Percentiles rank a stretch among this genome's conserved stretches.
These are phyloP conservation scores for Cylindrotheca closterium DNA, from an alignment of 108 stramenopile genomes.

Conservation along the genomic window DNA sequence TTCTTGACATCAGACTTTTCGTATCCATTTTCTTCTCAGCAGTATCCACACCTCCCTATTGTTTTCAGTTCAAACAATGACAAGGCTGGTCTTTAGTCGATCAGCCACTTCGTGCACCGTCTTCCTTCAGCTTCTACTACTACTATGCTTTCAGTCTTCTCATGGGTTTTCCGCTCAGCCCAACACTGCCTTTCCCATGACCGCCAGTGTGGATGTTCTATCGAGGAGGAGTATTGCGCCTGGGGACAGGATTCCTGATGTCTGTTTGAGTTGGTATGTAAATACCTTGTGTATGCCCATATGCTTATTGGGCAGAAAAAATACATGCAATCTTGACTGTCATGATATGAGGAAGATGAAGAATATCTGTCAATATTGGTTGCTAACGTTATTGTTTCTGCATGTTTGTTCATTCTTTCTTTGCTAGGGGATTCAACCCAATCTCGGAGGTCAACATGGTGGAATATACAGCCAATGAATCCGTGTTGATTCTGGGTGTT, in stretches of 20 bases:
- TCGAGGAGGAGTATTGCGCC: no score
- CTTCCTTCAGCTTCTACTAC: no score
- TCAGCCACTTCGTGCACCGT: neutral
- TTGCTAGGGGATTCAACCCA: neutral
- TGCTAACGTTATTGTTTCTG: neutral
- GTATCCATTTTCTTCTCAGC: no score
- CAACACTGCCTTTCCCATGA: neutral
- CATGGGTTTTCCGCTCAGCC: neutral
- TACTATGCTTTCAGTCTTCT: neutral
- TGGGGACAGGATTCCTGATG: neutral
- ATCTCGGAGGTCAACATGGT: slow-evolving; percentile 30
- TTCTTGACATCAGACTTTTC: no score
- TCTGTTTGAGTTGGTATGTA: neutral
- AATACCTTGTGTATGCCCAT: no score
- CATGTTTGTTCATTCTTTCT: neutral
- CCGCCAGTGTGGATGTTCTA: no score
- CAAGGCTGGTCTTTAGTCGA: neutral
- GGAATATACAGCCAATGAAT: slow-evolving; percentile 46
- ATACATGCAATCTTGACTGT: neutral
- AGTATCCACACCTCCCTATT: no score
- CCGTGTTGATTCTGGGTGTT: slow-evolving; percentile 48
- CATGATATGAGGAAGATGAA: neutral
- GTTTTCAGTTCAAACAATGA: no score
- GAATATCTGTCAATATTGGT: neutral
- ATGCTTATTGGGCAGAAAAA: neutral